phyloP scores from a whole-genome alignment of 495 filamentous ascomycete species.

The Hapsidospora chrysogenum region DNA sequence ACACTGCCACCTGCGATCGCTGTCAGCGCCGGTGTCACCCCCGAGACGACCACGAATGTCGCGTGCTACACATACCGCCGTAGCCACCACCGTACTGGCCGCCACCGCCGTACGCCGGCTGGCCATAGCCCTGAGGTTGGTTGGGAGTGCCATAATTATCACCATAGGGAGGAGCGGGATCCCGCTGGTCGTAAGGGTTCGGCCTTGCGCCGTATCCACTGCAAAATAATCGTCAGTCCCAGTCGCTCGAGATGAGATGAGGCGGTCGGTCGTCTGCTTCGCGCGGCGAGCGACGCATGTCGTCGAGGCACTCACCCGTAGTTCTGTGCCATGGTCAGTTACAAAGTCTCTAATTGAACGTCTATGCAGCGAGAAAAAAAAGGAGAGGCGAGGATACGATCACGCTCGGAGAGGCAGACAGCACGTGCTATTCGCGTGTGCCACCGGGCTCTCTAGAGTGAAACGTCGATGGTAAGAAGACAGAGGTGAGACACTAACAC shows the following conservation, averaged over 20 bases:
- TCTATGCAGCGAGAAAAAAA: too few species aligned
- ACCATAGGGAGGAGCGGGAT: slow-evolving; percentile 11
- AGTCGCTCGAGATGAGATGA: slow-evolving; percentile 4
- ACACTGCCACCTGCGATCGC: slow-evolving; percentile 24
- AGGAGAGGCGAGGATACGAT: too few species aligned
- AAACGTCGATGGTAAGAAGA: slow-evolving; percentile 2
- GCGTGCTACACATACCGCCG: slow-evolving; percentile 6
- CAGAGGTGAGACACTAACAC: slow-evolving; percentile 22
- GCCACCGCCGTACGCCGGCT: slow-evolving; percentile 20
- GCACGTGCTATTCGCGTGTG: too few species aligned
- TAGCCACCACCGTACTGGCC: slow-evolving; percentile 25
- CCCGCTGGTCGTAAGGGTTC: slow-evolving; percentile 36
- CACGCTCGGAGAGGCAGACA: too few species aligned
- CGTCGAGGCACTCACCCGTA: slow-evolving; percentile 17
- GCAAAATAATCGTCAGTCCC: slow-evolving; percentile 10
- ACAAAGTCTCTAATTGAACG: too few species aligned
- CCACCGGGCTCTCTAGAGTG: background rate
- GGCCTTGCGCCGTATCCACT: slow-evolving; percentile 25
- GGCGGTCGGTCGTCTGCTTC: too few species aligned
- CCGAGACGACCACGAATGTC: background rate
- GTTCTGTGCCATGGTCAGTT: slow-evolving; percentile 18
- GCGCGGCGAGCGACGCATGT: background rate
- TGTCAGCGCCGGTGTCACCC: background rate
- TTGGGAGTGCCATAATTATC: slow-evolving; percentile 12
- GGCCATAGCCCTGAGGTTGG: slow-evolving; percentile 22